phyloP scores from a whole-genome alignment of 257 asterid species.

The Henckelia pumila region DNA sequence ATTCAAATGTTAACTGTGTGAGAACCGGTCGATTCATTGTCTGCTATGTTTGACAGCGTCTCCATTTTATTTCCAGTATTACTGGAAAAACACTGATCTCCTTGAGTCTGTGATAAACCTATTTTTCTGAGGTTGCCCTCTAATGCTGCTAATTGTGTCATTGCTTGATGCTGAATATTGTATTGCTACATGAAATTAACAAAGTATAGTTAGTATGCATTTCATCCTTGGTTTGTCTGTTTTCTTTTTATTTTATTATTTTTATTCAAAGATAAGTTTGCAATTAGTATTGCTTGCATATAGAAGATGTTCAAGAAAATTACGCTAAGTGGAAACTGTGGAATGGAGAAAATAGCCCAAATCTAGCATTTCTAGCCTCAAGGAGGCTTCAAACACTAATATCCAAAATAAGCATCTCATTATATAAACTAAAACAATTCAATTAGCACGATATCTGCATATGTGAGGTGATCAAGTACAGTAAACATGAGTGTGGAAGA shows the following conservation, averaged over 20 bases:
- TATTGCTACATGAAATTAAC: not conserved
- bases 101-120: not conserved
- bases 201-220: not conserved
- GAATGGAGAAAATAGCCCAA: not conserved
- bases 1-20: too few relatives aligned
- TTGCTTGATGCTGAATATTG: not conserved
- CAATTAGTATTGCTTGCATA: not conserved
- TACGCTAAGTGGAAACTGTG: not conserved
- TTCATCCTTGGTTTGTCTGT: not conserved
- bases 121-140: not conserved
- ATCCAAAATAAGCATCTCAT: not conserved
- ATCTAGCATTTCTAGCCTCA: not conserved
- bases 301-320: not conserved
- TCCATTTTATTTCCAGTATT: too few relatives aligned
- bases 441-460: not conserved
- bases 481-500: not conserved
- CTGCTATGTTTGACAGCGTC: too few relatives aligned
- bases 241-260: not conserved
- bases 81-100: not conserved
- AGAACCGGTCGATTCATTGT: too few relatives aligned
- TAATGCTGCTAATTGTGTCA: not conserved
- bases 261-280: not conserved
- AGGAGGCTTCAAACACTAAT: not conserved
- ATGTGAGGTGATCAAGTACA: not conserved
- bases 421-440: not conserved